A percentile compares a stretch with the other conserved stretches of the same genome.
phyloP scores from a whole-genome alignment of 2,329 filamentous ascomycete genomes.

The Trichoderma breve region DNA sequence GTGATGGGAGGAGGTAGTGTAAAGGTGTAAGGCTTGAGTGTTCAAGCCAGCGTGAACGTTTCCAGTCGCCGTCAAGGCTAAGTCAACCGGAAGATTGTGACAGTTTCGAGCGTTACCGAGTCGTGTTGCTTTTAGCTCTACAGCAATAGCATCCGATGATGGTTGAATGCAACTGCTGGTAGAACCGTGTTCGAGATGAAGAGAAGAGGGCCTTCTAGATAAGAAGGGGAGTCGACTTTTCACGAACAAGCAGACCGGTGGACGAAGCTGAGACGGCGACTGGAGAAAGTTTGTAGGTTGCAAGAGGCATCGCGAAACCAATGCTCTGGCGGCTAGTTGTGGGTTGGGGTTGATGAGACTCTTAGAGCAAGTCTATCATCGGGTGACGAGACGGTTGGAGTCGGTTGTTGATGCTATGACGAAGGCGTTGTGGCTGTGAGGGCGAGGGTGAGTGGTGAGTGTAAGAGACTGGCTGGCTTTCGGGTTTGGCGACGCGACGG shows the following conservation, averaged over 20 bases:
- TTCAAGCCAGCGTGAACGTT: conserved; percentile 34
- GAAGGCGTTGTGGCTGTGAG: conserved; percentile 15
- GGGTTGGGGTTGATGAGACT: conserved; percentile 17
- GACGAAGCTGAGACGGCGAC: conserved; percentile 63
- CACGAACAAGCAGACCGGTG: conserved; percentile 58
- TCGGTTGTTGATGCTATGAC: conserved; percentile 16
- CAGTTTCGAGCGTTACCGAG: conserved; percentile 33
- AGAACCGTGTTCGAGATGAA: conserved; percentile 40
- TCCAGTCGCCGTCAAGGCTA: conserved; percentile 56
- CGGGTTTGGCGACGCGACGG: conserved; percentile 18
- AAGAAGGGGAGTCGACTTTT: conserved; percentile 44
- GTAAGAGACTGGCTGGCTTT: neutral
- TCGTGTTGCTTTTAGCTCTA: conserved; percentile 41
- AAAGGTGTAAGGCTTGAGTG: neutral
- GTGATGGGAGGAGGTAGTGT: neutral
- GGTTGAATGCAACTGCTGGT: conserved; percentile 27
- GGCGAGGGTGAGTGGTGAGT: neutral
- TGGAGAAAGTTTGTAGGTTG: conserved; percentile 50
- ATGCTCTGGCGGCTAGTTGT: conserved; percentile 30
- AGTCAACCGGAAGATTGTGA: conserved; percentile 45
- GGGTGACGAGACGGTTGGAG: conserved; percentile 18
- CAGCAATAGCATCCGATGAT: conserved; percentile 39
- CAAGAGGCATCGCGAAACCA: conserved; percentile 57
- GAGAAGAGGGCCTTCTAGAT: conserved; percentile 43
- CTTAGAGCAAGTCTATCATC: conserved; percentile 38